Percentiles rank a stretch among this genome's conserved stretches.
Evolutionary conservation across 768 basidiomycete genomes (phyloP).

Genomic region (Serendipita sp.): DNA sequence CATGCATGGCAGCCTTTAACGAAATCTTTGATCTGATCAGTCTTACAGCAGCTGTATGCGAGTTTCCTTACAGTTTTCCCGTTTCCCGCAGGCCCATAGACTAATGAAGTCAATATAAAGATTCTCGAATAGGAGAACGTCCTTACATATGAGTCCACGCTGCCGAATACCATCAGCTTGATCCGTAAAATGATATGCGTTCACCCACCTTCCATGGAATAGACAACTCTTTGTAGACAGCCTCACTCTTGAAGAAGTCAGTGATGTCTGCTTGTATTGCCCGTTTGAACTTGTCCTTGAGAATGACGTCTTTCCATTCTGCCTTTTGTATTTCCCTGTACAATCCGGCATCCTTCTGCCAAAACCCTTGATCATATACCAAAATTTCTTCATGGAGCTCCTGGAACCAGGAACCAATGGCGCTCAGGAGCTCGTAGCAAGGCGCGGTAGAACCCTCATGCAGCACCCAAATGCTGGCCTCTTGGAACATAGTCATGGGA

Average conservation of each 20-base stretch:
- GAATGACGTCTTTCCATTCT: conserved; percentile 58
- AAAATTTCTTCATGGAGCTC: conserved; percentile 53
- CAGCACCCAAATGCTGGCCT: conserved; percentile 32
- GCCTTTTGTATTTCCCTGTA: conserved; percentile 37
- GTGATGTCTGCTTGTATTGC: conserved; percentile 54
- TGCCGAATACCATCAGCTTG: conserved; percentile 3
- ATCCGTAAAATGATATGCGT: conserved; percentile 6
- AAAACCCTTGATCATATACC: conserved; percentile 57
- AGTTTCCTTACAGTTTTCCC: conserved; percentile 67
- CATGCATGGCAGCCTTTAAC: conserved; percentile 46
- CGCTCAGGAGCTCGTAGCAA: conserved; percentile 33
- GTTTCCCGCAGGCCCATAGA: conserved; percentile 76
- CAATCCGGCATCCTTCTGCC: conserved; percentile 33
- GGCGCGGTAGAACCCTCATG: conserved; percentile 40
- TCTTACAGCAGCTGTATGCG: conserved; percentile 21
- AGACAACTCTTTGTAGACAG: conserved; percentile 51
- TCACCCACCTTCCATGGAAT: conserved; percentile 68
- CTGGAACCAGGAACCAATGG: conserved; percentile 34
- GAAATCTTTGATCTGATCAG: not conserved
- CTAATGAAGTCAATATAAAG: not conserved
- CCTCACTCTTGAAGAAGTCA: conserved; percentile 64
- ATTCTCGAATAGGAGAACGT: not conserved
- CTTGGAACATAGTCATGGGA: conserved; percentile 13
- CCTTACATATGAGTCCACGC: not conserved
- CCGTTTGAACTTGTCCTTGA: conserved; percentile 52